These are phyloP conservation scores for Simmondsia chinensis DNA, from an alignment of 148 eudicot species.

Conservation along the genomic window DNA sequence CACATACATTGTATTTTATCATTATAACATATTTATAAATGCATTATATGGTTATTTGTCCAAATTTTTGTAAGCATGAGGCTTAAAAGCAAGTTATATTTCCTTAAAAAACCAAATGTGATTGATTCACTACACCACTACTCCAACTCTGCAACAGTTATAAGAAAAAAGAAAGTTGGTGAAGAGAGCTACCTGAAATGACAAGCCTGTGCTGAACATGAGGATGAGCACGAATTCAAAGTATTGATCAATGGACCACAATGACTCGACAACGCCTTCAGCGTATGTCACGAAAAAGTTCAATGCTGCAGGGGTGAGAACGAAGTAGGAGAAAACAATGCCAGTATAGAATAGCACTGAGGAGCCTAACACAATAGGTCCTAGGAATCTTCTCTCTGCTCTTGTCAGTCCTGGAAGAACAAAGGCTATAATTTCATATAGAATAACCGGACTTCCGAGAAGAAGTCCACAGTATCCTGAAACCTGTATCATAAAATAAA, in stretches of 20 bases:
- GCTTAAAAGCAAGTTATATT: too few relatives aligned
- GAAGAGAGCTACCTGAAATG: constrained; percentile 81
- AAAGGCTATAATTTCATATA: constrained; percentile 92
- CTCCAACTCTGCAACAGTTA: background rate
- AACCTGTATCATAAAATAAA: constrained; percentile 43
- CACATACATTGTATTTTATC: too few relatives aligned
- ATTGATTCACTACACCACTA: too few relatives aligned
- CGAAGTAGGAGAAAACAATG: constrained; percentile 70
- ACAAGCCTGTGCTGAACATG: constrained; percentile 96
- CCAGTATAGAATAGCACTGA: constrained; percentile 89
- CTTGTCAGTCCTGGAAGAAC: constrained; percentile 87
- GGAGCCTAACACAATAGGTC: constrained; percentile 86
- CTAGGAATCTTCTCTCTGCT: constrained; percentile 81
- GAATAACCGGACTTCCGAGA: constrained; percentile 82
- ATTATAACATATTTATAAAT: too few relatives aligned
- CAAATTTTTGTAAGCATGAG: too few relatives aligned
- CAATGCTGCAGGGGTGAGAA: constrained; percentile 99
- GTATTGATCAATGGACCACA: constrained; percentile 98
- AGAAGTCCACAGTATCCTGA: constrained; percentile 98
- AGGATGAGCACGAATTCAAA: constrained; percentile 93
- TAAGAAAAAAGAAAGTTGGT: constrained; percentile 1
- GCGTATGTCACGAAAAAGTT: constrained; percentile 88
- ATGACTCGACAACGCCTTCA: constrained; percentile 92
- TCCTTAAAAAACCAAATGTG: too few relatives aligned
- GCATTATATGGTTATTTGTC: too few relatives aligned